Conservation (phyloP, 441 rosid species). For the Euphorbia celastroides region DNA sequence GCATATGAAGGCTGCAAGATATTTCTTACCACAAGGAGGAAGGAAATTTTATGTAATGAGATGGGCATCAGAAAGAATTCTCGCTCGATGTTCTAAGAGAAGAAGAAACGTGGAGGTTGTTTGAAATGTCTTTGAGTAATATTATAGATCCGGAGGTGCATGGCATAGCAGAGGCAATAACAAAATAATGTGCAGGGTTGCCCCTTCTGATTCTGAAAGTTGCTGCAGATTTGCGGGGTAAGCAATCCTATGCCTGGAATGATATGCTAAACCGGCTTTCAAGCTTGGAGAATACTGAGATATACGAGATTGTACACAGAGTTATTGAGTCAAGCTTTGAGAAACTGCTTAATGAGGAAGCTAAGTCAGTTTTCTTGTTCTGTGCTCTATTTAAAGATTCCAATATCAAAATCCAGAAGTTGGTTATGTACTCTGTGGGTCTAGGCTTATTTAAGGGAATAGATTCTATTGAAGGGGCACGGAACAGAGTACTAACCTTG, state of each 20-base stretch:
- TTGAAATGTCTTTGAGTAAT: neutral
- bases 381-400: slow-evolving; percentile 7
- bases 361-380: slow-evolving; percentile 13
- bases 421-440: neutral
- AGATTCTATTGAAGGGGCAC: neutral
- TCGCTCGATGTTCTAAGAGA: neutral
- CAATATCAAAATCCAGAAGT: neutral
- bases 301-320: neutral
- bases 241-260: neutral
- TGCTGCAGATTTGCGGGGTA: neutral
- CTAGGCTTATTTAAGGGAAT: slow-evolving; percentile 2
- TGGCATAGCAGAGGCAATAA: neutral
- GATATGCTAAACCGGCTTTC: neutral
- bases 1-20: neutral
- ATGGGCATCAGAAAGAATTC: neutral
- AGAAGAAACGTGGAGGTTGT: slow-evolving; percentile 4
- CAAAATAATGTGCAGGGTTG: neutral
- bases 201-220: neutral
- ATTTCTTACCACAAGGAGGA: neutral
- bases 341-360: neutral
- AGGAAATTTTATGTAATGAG: neutral
- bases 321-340: slow-evolving; percentile 17
- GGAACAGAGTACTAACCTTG: neutral
- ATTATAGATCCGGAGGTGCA: neutral
- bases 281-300: neutral